Evolutionary conservation across 306 rosid genomes (phyloP).

Genomic region (Albizia julibrissin): DNA sequence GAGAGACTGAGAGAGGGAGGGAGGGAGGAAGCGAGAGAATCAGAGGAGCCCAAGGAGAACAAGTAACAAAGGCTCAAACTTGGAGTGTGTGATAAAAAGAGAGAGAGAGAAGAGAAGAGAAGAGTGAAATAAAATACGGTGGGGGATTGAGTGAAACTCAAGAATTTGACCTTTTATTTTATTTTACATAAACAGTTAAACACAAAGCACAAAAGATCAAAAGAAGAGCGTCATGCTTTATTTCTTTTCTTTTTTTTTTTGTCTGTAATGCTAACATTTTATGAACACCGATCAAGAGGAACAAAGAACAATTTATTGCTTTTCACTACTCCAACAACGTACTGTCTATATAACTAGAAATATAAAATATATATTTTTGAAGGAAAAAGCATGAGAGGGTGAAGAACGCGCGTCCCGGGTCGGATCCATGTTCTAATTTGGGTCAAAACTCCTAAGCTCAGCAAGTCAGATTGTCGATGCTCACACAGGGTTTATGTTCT

Average conservation of each 20-base stretch:
- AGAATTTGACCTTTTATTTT: conserved; percentile 1
- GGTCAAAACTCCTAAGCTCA: too few species aligned
- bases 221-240: background rate
- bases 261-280: background rate
- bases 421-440: too few species aligned
- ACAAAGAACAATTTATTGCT: background rate
- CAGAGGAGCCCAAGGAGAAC: too few species aligned
- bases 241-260: background rate
- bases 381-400: too few species aligned
- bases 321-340: background rate
- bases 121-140: too few species aligned
- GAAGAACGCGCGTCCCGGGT: too few species aligned
- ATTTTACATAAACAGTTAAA: too few species aligned
- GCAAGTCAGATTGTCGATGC: too few species aligned
- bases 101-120: too few species aligned
- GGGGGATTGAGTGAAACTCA: background rate
- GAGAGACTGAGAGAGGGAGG: background rate
- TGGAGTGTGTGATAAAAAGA: conserved; percentile 24
- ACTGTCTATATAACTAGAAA: background rate
- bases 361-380: background rate
- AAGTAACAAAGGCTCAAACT: conserved; percentile 30
- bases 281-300: background rate
- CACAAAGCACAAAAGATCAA: background rate
- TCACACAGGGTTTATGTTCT: too few species aligned
- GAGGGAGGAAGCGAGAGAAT: background rate